Base-by-base conservation (phyloP, 2,329 filamentous ascomycete species). In the Metarhizium robertsii region DNA sequence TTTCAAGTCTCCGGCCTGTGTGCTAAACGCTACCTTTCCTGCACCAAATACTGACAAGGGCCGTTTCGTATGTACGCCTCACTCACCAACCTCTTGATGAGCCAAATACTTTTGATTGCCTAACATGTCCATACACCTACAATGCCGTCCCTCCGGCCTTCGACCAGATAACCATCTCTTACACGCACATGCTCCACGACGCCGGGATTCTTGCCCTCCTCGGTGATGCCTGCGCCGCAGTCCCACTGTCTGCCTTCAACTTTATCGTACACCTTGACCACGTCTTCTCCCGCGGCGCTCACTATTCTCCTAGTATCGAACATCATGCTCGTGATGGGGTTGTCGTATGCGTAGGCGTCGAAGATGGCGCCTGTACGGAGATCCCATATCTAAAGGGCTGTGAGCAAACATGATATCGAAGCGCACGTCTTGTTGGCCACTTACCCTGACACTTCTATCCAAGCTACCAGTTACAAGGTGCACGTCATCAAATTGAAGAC, bases 181-280 rank as follows among this genome's bases (percentile, higher is more conserved):
- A 97, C 86, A 61, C 92, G 83, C 56, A 97, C 92, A 57, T 82
- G 84, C 72, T 97, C 92, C 20, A 99, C 86, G 55, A 86, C 78
- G 14, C 85, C 80, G 6, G 85, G 80, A 55, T 75, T 78, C 62
- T 82, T 84, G 13, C 80, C 83, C 55, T 84, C 80, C 57, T 85
- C 85, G 3, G 78, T 79, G 50, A 88, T 83, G 40, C 92, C 92
- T 2, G 90, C 86, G 53, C 94, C 94, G 71, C 92, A 96, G 70
- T 96, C 90, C 94, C 94, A 99, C 71, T 97, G 94, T 58, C 90
- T 79, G 45, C 91, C 91, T 68, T 99, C 94, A 3, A 90, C 86
- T 79, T 97, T 97, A 75, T 99, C 94, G 74, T 97, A 99, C 57
- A 99, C 88, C 74, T 99, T 99, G 63, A 94, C 92, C 29, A 97